These are phyloP conservation scores for Trebouxia sp. DNA, from an alignment of 139 green algal species.

Conservation along the genomic window DNA sequence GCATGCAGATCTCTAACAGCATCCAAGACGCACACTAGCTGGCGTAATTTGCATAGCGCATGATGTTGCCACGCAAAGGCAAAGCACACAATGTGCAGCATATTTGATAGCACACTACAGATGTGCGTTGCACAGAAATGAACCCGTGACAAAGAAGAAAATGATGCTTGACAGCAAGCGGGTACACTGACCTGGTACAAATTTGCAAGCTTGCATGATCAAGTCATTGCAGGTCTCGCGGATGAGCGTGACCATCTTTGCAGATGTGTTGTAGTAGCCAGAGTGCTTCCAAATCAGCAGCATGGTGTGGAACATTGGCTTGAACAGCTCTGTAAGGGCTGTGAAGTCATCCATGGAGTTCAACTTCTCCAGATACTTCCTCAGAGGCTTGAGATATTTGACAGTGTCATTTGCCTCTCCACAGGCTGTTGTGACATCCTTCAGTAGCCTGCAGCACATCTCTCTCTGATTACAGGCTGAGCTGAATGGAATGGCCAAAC, in stretches of 20 bases:
- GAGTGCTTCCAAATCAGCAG: slow-evolving; percentile 92
- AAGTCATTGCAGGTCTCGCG: slow-evolving; percentile 89
- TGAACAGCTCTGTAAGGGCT: slow-evolving; percentile 71
- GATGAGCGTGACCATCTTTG: slow-evolving; percentile 82
- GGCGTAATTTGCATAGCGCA: too few relatives aligned
- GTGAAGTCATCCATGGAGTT: slow-evolving; percentile 80
- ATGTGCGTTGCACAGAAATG: too few relatives aligned
- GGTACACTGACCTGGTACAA: slow-evolving; percentile 41
- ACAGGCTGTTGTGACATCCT: slow-evolving; percentile 62
- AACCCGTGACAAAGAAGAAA: background rate
- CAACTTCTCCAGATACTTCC: slow-evolving; percentile 79
- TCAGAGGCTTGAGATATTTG: slow-evolving; percentile 77
- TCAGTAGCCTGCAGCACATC: slow-evolving; percentile 39
- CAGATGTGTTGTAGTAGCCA: slow-evolving; percentile 77
- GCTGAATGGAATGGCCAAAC: too few relatives aligned
- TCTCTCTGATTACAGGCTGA: too few relatives aligned
- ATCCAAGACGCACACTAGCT: too few relatives aligned
- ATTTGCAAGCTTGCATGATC: slow-evolving; percentile 83
- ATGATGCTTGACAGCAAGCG: background rate
- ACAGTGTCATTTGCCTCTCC: slow-evolving; percentile 82
- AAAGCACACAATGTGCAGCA: too few relatives aligned
- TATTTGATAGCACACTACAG: too few relatives aligned
- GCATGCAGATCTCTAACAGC: too few relatives aligned
- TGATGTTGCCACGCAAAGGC: too few relatives aligned
- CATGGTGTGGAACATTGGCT: slow-evolving; percentile 85